phyloP scores from a whole-genome alignment of 768 basidiomycete species.

The Phlegmacium glaucopus region DNA sequence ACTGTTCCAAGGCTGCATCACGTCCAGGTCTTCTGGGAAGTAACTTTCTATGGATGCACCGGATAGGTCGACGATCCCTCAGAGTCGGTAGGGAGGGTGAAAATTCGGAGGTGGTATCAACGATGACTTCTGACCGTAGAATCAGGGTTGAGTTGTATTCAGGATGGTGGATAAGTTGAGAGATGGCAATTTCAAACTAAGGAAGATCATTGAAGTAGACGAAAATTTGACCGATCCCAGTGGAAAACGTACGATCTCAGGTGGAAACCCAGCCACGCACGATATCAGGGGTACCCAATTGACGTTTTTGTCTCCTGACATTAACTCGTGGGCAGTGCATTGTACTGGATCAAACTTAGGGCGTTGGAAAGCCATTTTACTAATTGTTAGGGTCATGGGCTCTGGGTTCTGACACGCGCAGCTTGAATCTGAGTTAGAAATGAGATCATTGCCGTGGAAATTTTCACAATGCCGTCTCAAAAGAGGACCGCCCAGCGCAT shows the following conservation, averaged over 20 bases:
- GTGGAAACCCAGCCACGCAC: conserved; percentile 22
- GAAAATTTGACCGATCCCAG: neutral
- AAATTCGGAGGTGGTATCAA: conserved; percentile 33
- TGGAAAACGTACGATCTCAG: conserved; percentile 19
- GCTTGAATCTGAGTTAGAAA: too few species aligned
- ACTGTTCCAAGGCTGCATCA: conserved; percentile 72
- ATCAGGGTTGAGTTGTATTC: conserved; percentile 94
- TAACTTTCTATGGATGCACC: conserved; percentile 61
- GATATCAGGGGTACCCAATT: conserved; percentile 18
- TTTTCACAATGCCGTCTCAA: too few species aligned
- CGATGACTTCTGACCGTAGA: conserved; percentile 71
- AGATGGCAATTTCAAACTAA: conserved; percentile 72
- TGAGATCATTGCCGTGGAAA: too few species aligned
- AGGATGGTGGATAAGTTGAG: conserved; percentile 80
- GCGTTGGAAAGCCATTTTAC: neutral
- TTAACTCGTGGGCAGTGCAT: neutral
- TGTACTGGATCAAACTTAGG: neutral
- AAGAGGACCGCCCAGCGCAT: too few species aligned
- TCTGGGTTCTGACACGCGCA: too few species aligned
- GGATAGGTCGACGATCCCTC: conserved; percentile 33
- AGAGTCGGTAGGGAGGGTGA: conserved; percentile 34
- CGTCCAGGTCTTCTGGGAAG: conserved; percentile 78
- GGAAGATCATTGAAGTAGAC: neutral
- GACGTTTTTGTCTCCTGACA: neutral
- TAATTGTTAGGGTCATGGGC: too few species aligned